Conservation (phyloP, 352 stramenopile species). For the Globisporangium ultimum region DNA sequence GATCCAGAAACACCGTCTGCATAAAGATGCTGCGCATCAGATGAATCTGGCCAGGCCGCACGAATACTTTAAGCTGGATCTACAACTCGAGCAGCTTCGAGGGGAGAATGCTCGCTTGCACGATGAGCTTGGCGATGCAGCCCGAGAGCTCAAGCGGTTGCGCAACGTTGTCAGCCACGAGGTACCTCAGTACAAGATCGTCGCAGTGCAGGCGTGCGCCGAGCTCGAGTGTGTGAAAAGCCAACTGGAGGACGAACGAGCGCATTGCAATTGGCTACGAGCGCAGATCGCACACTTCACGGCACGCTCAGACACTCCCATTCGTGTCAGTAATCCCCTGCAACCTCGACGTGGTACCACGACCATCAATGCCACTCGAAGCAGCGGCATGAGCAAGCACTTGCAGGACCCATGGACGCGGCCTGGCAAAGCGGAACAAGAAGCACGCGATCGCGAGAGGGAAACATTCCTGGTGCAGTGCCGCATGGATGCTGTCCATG, state of each 20-base stretch:
- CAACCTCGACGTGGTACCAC: neutral
- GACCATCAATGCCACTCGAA: neutral
- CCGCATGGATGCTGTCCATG: neutral
- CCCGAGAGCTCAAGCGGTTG: constrained; percentile 12
- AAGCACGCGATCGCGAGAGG: neutral
- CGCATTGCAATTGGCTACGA: constrained; percentile 26
- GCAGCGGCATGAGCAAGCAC: neutral
- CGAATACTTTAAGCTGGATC: constrained; percentile 50
- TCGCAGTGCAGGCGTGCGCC: constrained; percentile 32
- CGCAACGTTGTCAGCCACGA: constrained; percentile 18
- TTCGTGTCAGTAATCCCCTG: neutral
- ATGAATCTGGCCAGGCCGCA: constrained; percentile 6
- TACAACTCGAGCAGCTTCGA: constrained; percentile 39
- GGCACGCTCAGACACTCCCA: constrained; percentile 9
- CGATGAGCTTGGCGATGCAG: constrained; percentile 15
- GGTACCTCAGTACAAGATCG: constrained; percentile 26
- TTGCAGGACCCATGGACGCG: neutral
- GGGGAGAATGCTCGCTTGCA: constrained; percentile 33
- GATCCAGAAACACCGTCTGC: constrained; percentile 11
- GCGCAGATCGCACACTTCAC: constrained; percentile 23
- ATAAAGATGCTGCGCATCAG: neutral
- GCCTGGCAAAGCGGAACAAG: neutral
- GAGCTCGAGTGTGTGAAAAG: constrained; percentile 34
- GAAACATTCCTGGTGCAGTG: constrained; percentile 8
- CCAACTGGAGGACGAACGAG: constrained; percentile 32